Evolutionary conservation across 306 rosid genomes (phyloP).

Genomic region (Macrotyloma uniflorum): DNA sequence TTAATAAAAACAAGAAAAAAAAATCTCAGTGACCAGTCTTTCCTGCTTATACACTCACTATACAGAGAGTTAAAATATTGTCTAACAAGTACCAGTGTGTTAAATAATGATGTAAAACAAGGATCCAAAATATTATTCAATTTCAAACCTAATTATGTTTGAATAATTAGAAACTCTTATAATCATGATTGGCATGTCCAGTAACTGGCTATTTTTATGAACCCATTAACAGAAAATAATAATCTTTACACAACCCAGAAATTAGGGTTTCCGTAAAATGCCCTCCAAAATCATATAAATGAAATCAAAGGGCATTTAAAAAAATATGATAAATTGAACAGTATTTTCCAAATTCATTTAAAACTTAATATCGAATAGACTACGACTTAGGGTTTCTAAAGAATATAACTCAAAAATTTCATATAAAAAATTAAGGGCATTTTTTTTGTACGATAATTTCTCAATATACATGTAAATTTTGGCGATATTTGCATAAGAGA

Average conservation of each 20-base stretch:
- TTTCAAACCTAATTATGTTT: background rate
- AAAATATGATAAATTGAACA: background rate
- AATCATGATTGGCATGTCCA: background rate
- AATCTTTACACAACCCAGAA: background rate
- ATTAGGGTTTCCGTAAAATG: constrained; percentile 37
- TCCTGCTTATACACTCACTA: background rate
- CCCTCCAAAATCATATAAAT: background rate
- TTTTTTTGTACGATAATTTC: background rate
- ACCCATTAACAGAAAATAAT: background rate
- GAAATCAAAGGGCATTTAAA: constrained; percentile 4
- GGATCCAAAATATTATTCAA: background rate
- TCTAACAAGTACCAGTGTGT: background rate
- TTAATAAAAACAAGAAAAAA: background rate
- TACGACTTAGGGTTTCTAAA: constrained; percentile 33
- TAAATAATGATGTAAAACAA: background rate
- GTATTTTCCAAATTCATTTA: background rate
- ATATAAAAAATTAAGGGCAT: background rate
- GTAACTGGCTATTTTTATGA: background rate
- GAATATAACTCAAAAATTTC: background rate
- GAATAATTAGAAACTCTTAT: background rate
- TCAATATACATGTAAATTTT: background rate
- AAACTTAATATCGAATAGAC: background rate
- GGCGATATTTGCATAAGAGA: background rate
- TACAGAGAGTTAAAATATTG: background rate
- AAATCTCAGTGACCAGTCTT: background rate